Evolutionary conservation across 2,329 filamentous ascomycete genomes (phyloP), one percentile per base, ranked within the genome.

Genomic region (Ophiocordyceps sinensis): DNA sequence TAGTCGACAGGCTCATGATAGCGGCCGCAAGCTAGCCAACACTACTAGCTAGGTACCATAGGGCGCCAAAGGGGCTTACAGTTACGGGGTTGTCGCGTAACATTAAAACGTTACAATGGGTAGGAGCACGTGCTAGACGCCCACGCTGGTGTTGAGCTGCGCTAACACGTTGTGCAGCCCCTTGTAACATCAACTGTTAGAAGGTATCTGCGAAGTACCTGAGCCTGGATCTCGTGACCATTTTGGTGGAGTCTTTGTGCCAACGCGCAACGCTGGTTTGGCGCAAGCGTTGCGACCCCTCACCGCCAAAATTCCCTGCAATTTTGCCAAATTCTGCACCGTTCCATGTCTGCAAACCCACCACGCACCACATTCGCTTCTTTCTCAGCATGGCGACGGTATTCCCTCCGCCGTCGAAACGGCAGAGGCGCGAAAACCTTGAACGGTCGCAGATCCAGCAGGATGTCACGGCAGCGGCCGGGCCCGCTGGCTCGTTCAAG

Each of bases 401-500:
- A 38, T 60, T 81, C 6, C 86, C 86, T n/a, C 86, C 85, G 37
- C 85, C 85, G 5, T 88, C 81, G 40, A 96, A 95, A 63, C 77
- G 87, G 46, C 87, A 94, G 57, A 83, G 80, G 61, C 77, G 82
- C 39, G 85, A 85, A 51, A 73, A 73, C 19, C 70, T 82, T 34
- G 84, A 85, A 51, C 77, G 77, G 53, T 75, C 82, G 8, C 72
- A 78, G 48, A 66, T 77, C 37, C 86, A 94, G 55, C 81, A 91
- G 56, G 79, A 88, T 64, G 73, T 89, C 40, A 66, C 73, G 35
- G 67, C 78, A 19, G 73, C 82, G 39, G 74, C 82, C 1, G 75
- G 77, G 29, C 73, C 82, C 48, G 66, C 77, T 38, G 87, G 86
- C 49, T 86, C 79, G 45, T 77, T 93, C 56, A 82, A 85, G 60